A percentile compares a stretch with the other conserved stretches of the same genome.
These are phyloP conservation scores for Talaromyces sp. DNA, from an alignment of 2,329 filamentous ascomycete species.

Conservation along the genomic window DNA sequence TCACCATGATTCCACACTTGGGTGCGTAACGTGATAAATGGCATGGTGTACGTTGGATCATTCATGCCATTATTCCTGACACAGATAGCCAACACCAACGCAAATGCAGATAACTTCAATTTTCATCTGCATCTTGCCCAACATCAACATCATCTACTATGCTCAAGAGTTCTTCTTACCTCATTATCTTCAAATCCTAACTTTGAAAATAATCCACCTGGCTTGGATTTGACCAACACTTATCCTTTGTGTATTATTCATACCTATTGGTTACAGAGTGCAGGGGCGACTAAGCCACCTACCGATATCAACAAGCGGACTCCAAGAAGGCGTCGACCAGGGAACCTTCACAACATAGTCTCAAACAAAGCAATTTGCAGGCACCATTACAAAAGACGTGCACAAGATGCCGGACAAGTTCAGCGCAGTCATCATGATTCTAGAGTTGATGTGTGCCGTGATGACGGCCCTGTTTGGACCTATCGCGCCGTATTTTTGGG, in stretches of 20 bases:
- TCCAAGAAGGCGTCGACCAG: not conserved
- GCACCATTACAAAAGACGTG: not conserved
- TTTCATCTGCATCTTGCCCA: not conserved
- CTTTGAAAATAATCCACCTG: not conserved
- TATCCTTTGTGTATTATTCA: not conserved
- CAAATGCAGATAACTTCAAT: no score
- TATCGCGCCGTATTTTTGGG: not conserved
- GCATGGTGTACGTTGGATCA: not conserved
- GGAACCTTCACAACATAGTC: not conserved
- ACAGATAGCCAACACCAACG: no score
- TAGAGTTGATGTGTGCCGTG: not conserved
- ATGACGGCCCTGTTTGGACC: not conserved
- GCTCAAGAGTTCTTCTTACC: not conserved
- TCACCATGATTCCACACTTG: not conserved
- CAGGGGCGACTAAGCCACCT: not conserved
- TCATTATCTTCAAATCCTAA: not conserved
- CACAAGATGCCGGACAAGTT: not conserved
- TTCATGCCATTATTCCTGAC: not conserved
- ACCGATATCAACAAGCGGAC: not conserved
- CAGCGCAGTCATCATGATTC: not conserved
- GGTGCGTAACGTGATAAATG: not conserved
- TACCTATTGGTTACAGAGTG: not conserved
- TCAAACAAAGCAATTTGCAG: not conserved
- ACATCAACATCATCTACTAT: not conserved
- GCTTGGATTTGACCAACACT: not conserved